Evolutionary conservation across 768 basidiomycete species (phyloP), one percentile per base, ranked within the genome.

Genomic region (Ephemerocybe angulata): DNA sequence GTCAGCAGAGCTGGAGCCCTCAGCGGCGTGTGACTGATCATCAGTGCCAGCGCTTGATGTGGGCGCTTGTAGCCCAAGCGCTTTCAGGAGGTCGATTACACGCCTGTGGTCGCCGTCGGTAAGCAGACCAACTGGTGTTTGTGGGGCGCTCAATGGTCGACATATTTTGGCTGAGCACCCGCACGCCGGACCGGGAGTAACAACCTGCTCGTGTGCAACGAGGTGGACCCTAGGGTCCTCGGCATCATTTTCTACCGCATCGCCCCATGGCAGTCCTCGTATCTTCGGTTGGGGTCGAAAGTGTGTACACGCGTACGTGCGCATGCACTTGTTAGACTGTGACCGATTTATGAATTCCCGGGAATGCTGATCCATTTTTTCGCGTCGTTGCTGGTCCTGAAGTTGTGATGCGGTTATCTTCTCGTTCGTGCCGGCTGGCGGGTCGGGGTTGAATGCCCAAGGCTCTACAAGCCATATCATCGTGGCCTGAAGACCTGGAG

Each of bases 401-500:
- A 17, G 5, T 19, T 21, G 15, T 28, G 22, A 5, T 19, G 22
- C 28, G 11, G 46, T 51, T 7, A 37, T 21, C 29, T 42, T 27
- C 31, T 50, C 40, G 7, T 33, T 52, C 13, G 8, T 11, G 7
- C 6, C 51, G 5, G 38, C 37, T 19, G 10, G 35, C 29, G 28
- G 8, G 8, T 35, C 27, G 15, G 11, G 12, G 7, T 58, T 31
- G 38, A 56, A 54, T 13, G 47, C 58, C 58, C 58, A 60, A 2
- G 50, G 54, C 47, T 60, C 58, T 15, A 60, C 46, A 42, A 60
- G 4, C 58, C 58, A 60, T 4, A 60, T 57, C 55, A 56, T 52
- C 21, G 4, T 30, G 2, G 55, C 58, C 15, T 56, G 24, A 3
- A 53, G 7, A 7, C 33, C 15, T 28, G 7, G 15, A 4, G 41